Conservation (phyloP, 78 protist genomes). For the Diacronema lutheri region DNA sequence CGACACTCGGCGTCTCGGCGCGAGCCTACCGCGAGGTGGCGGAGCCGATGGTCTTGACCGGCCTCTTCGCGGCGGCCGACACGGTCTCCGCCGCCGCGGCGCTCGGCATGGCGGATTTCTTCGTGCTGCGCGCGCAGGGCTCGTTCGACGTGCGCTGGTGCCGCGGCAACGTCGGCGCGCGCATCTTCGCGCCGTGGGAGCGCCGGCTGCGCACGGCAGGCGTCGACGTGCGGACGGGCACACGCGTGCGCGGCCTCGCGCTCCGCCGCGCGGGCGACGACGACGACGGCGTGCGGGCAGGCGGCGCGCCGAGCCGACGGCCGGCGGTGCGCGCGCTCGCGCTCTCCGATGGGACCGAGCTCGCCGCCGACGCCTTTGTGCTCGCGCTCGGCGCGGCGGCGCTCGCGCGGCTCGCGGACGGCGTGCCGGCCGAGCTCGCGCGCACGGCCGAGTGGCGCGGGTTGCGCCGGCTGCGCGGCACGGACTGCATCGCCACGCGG, state of each 20-base stretch:
- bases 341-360: not conserved
- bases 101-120: slow-evolving; percentile 30
- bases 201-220: not conserved
- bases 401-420: not conserved
- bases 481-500: not conserved
- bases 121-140: slow-evolving; percentile 12
- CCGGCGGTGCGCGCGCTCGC: not conserved
- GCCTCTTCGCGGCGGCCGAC: slow-evolving; percentile 15
- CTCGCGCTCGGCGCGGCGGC: not conserved
- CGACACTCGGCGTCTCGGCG: not conserved
- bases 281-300: not conserved
- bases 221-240: not conserved
- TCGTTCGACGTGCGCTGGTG: slow-evolving; percentile 35
- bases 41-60: slow-evolving; percentile 31
- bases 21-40: slow-evolving; percentile 8
- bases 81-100: slow-evolving; percentile 25
- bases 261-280: too few species aligned
- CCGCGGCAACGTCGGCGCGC: slow-evolving; percentile 4
- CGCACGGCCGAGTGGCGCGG: not conserved
- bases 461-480: not conserved
- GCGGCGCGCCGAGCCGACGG: not conserved
- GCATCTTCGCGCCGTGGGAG: slow-evolving; percentile 13
- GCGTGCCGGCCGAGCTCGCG: not conserved
- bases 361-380: not conserved
- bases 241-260: not conserved